Conservation (phyloP, 2,329 filamentous ascomycete genomes). For the Aureobasidium sp. region DNA sequence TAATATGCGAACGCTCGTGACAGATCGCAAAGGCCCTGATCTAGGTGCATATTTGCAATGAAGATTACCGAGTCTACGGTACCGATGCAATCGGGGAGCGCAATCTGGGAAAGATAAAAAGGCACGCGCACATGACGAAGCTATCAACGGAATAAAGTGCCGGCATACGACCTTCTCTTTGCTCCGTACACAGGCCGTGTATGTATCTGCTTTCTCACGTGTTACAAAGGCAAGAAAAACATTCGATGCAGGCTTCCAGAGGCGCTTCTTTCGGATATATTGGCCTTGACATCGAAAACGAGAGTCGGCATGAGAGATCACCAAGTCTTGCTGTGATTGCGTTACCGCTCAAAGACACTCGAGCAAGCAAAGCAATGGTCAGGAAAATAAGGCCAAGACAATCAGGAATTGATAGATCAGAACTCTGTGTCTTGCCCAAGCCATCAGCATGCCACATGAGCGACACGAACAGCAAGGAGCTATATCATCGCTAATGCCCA, state of each 20-base stretch:
- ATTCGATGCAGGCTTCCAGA: conserved; percentile 6
- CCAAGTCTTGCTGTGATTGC: neutral
- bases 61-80: neutral
- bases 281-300: neutral
- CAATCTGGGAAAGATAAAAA: neutral
- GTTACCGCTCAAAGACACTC: neutral
- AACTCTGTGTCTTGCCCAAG: neutral
- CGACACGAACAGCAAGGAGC: neutral
- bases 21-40: neutral
- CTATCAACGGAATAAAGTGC: neutral
- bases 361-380: neutral
- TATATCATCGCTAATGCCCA: neutral
- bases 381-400: neutral
- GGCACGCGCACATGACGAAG: neutral
- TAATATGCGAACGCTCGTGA: neutral
- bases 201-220: neutral
- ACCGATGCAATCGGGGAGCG: neutral
- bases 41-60: neutral
- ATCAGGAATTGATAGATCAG: neutral
- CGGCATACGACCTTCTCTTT: neutral
- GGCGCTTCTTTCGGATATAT: conserved; percentile 2
- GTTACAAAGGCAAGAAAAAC: neutral
- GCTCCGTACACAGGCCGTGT: neutral
- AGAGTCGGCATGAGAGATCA: neutral
- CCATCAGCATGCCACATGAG: neutral